Evolutionary conservation across 2,329 filamentous ascomycete genomes (phyloP).

Genomic region (Fusarium camptoceras): DNA sequence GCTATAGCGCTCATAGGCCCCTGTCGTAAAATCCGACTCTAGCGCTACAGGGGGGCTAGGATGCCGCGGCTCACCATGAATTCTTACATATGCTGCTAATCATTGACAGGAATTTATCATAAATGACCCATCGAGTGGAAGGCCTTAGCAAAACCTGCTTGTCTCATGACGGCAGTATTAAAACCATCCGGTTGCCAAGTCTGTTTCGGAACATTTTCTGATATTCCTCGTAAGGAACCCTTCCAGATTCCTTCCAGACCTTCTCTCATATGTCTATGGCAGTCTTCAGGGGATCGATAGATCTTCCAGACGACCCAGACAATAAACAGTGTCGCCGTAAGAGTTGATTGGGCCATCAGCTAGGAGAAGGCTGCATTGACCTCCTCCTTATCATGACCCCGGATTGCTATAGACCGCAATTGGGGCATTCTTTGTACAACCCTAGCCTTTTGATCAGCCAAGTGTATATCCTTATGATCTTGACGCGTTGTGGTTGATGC

Average conservation of each 20-base stretch:
- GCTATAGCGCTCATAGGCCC: conserved; percentile 7
- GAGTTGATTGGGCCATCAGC: background rate
- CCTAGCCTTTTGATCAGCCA: background rate
- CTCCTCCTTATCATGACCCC: background rate
- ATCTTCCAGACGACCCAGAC: conserved; percentile 3
- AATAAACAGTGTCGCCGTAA: conserved; percentile 16
- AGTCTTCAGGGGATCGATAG: conserved; percentile 4
- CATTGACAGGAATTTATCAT: conserved; percentile 5
- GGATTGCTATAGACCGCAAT: background rate
- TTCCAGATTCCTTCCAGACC: background rate
- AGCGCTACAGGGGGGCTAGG: conserved; percentile 20
- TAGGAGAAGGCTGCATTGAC: background rate
- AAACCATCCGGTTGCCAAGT: background rate
- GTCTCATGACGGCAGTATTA: background rate
- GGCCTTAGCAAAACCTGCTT: background rate
- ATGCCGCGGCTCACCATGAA: conserved; percentile 29
- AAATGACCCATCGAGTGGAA: background rate
- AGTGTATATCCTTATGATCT: background rate
- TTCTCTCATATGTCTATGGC: background rate
- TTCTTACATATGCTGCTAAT: conserved; percentile 5
- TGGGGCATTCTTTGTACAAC: background rate
- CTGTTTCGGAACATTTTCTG: background rate
- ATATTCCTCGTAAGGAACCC: background rate
- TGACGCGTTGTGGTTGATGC: background rate
- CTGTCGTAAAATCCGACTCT: conserved; percentile 6